These are phyloP conservation scores for Boletus fagicola DNA, from an alignment of 768 basidiomycete species.

Conservation along the genomic window DNA sequence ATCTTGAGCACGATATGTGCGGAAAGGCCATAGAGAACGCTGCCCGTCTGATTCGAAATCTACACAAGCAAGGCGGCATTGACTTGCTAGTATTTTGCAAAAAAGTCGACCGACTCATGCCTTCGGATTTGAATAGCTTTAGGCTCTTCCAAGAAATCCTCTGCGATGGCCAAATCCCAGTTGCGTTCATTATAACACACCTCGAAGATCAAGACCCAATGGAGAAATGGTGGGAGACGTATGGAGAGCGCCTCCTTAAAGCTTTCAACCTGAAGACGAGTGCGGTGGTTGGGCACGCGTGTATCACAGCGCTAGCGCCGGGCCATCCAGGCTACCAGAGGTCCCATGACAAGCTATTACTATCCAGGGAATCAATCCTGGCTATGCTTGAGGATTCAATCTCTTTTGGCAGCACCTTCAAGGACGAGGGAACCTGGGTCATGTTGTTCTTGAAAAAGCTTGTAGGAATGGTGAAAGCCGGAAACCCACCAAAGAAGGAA, in stretches of 20 bases:
- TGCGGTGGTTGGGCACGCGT: slow-evolving; percentile 28
- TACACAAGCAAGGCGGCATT: slow-evolving; percentile 34
- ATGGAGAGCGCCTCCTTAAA: slow-evolving; percentile 17
- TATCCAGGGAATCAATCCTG: slow-evolving; percentile 18
- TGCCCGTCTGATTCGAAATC: slow-evolving; percentile 28
- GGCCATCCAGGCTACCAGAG: background rate
- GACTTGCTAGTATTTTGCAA: slow-evolving; percentile 41
- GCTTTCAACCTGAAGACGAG: slow-evolving; percentile 7
- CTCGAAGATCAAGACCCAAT: slow-evolving; percentile 32
- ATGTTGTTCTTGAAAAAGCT: slow-evolving; percentile 25
- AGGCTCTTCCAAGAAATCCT: slow-evolving; percentile 38
- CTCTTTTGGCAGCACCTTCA: slow-evolving; percentile 15
- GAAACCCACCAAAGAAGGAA: slow-evolving; percentile 1
- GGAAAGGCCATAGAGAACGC: slow-evolving; percentile 26
- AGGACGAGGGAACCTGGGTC: slow-evolving; percentile 20
- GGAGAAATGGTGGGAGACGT: slow-evolving; percentile 34
- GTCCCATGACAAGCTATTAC: slow-evolving; percentile 5
- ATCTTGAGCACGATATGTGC: slow-evolving; percentile 4
- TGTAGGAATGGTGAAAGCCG: slow-evolving; percentile 14
- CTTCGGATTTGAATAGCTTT: slow-evolving; percentile 32
- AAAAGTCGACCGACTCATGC: slow-evolving; percentile 29
- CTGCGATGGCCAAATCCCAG: slow-evolving; percentile 37
- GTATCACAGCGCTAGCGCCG: slow-evolving; percentile 24
- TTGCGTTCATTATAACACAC: slow-evolving; percentile 40
- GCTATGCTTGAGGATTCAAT: slow-evolving; percentile 24